phyloP scores from a whole-genome alignment of 148 eudicot genomes.

The Vaccinium myrtillus region DNA sequence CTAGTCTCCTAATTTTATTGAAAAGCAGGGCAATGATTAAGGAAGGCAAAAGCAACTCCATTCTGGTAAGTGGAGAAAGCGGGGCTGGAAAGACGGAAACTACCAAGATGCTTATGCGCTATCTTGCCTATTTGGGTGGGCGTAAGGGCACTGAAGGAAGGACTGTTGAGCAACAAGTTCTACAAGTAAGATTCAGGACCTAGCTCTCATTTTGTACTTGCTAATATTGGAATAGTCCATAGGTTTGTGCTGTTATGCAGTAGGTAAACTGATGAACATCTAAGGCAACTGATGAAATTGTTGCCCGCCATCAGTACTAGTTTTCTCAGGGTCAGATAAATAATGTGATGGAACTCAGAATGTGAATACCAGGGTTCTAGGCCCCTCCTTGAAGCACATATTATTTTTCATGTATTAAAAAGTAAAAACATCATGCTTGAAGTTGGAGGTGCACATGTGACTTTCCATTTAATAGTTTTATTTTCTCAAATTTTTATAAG shows the following conservation, averaged over 20 bases:
- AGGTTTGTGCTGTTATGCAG: neutral
- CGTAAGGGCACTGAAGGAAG: constrained; percentile 79
- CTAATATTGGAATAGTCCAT: neutral
- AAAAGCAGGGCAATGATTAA: constrained; percentile 72
- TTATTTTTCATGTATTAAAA: neutral
- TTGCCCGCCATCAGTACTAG: neutral
- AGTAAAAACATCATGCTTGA: neutral
- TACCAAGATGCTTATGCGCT: constrained; percentile 91
- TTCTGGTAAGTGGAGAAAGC: constrained; percentile 91
- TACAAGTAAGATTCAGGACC: constrained; percentile 54
- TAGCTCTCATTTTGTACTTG: neutral
- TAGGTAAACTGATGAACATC: neutral
- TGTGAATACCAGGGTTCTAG: neutral
- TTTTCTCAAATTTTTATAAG: neutral
- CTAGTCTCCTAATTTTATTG: constrained; percentile 17
- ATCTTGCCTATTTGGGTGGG: constrained; percentile 92
- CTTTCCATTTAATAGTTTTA: neutral
- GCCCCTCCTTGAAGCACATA: neutral
- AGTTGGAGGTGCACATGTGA: neutral
- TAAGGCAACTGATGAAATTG: neutral
- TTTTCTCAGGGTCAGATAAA: neutral
- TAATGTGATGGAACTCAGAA: neutral
- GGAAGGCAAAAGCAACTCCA: constrained; percentile 83
- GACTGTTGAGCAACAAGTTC: constrained; percentile 89
- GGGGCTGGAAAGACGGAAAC: constrained; percentile 97